Evolutionary conservation across 2,329 filamentous ascomycete genomes (phyloP).

Genomic region (Teratosphaeria epicoccoides): DNA sequence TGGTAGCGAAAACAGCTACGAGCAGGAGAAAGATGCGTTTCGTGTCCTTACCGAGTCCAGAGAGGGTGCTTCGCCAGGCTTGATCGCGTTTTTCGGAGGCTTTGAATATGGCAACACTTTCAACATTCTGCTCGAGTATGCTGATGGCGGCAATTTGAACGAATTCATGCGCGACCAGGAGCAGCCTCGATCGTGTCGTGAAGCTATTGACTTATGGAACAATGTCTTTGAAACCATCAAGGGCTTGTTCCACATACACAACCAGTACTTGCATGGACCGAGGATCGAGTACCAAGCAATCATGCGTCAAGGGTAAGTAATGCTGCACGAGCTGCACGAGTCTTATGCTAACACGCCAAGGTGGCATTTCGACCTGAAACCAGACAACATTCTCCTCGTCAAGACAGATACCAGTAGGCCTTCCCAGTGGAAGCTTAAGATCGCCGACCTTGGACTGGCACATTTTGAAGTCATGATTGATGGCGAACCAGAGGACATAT

Average conservation of each 20-base stretch:
- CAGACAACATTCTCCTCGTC: no score
- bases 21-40: background rate
- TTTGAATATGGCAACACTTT: constrained; percentile 17
- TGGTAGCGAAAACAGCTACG: background rate
- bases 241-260: constrained; percentile 18
- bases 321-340: no score
- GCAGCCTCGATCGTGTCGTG: constrained; percentile 13
- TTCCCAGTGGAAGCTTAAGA: no score
- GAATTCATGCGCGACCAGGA: constrained; percentile 18
- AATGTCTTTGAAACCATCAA: constrained; percentile 21
- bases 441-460: no score
- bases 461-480: no score
- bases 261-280: constrained; percentile 1
- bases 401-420: no score
- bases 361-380: no score
- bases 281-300: no score
- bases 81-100: constrained; percentile 20
- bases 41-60: background rate
- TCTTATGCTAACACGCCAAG: no score
- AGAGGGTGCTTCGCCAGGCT: background rate
- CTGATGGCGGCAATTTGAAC: constrained; percentile 25
- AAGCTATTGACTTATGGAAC: constrained; percentile 27
- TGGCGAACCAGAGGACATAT: no score
- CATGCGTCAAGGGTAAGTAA: no score
- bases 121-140: constrained; percentile 29